These are phyloP conservation scores for Diplodia sapinea DNA, from an alignment of 2,329 filamentous ascomycete species.

Conservation along the genomic window DNA sequence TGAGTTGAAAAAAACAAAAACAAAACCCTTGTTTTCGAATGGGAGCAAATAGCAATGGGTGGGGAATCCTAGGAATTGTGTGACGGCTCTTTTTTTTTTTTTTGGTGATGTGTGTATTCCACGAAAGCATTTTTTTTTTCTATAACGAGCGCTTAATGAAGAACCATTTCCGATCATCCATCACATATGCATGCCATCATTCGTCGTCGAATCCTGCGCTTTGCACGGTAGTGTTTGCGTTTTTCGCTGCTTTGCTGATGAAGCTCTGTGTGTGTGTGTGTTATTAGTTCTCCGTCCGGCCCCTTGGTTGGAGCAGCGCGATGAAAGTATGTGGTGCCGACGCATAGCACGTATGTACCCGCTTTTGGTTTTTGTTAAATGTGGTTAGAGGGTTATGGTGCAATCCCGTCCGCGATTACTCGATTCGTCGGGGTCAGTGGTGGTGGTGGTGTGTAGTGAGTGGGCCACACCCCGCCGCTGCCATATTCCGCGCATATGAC, in stretches of 20 bases:
- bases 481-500: conserved; percentile 19
- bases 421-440: neutral
- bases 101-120: conserved; percentile 5
- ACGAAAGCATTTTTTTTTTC: neutral
- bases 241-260: neutral
- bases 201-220: neutral
- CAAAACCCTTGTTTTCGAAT: neutral
- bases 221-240: neutral
- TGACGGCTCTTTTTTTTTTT: too few relatives aligned
- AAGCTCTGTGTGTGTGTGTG: neutral
- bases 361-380: too few relatives aligned
- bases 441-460: neutral
- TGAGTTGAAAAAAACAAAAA: conserved; percentile 1
- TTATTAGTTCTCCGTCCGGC: too few relatives aligned
- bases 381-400: neutral
- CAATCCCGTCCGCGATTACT: neutral
- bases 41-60: neutral
- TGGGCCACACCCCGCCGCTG: neutral
- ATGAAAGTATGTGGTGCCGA: neutral
- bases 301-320: neutral
- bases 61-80: neutral
- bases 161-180: neutral
- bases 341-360: too few relatives aligned
- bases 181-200: neutral
- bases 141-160: conserved; percentile 28